Evolutionary conservation across 2,329 filamentous ascomycete genomes (phyloP).

Genomic region (Fusarium siculi): DNA sequence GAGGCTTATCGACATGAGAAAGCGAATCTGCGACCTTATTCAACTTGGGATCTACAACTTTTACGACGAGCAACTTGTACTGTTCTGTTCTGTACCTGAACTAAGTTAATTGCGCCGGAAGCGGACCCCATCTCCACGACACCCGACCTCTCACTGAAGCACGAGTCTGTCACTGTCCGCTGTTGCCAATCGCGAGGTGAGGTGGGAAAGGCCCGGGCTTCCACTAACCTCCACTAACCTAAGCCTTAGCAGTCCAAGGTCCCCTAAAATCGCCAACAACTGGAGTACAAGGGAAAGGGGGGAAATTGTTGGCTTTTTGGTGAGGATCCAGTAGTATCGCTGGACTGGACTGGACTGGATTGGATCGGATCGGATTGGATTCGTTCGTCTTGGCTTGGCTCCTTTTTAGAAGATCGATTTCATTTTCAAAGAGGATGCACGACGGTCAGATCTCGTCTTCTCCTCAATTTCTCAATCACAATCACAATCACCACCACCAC

Average conservation of each 20-base stretch:
- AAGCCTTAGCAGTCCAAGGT: conserved; percentile 18
- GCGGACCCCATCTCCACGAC: conserved; percentile 37
- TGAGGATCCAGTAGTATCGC: conserved; percentile 36
- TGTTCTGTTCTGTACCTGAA: conserved; percentile 24
- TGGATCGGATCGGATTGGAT: background rate
- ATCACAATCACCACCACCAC: background rate
- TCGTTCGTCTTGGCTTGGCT: background rate
- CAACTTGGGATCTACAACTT: conserved; percentile 5
- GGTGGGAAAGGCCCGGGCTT: conserved; percentile 29
- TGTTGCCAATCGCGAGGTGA: conserved; percentile 21
- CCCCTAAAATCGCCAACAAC: conserved; percentile 30
- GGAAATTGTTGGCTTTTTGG: conserved; percentile 40
- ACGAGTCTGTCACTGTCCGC: conserved; percentile 4
- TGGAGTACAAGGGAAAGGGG: conserved; percentile 40
- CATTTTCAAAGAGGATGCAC: conserved; percentile 43
- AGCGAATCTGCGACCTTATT: conserved; percentile 1
- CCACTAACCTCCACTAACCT: conserved; percentile 32
- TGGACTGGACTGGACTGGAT: conserved; percentile 28
- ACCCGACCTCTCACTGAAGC: conserved; percentile 7
- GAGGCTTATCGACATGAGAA: conserved; percentile 1
- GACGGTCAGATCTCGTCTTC: conserved; percentile 38
- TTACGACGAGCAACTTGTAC: background rate
- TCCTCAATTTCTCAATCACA: conserved; percentile 19
- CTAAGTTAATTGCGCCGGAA: conserved; percentile 28
- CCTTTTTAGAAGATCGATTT: background rate